Base-by-base conservation (phyloP, 2,329 filamentous ascomycete species). In the Calonectria honghensis region DNA sequence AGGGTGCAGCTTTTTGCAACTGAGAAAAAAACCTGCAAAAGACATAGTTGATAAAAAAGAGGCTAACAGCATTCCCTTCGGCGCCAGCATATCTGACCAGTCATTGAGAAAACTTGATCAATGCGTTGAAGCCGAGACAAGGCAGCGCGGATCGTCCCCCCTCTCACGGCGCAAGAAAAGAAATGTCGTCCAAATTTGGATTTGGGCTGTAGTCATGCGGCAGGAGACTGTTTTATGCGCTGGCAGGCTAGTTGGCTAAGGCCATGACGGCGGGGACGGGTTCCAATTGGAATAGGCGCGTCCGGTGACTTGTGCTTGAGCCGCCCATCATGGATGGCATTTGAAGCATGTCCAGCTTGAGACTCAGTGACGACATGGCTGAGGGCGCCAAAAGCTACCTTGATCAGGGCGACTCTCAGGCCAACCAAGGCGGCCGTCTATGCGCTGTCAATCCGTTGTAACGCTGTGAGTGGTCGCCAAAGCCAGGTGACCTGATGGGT, bases 181-280 rank as follows among this genome's bases (percentile, higher is more conserved):
- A 76, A 76, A 73, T 61, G 72, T 24, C 63, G 48, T 64, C 65
- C 72, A 78, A 70, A 74, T 64, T 73, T 76, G 74, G 74, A 76
- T 50, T 68, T 67, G 32, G 63, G 54, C 37, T 35, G 75, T 48
- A 77, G 79, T 80, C 79, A 80, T 79, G 77, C 74, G 79, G 76
- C 57, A 76, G 76, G 65, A 73, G 51, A 75, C 41, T 73, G 78
- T 79, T 79, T 80, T 78, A 79, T 80, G 79, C 79, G 79, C 72
- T 80, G 79, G 76, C 79, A 80, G 75, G 76, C 73, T 72, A 74
- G 45, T 61, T 67, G 67, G 67, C 63, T 41, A 67, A 70, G 57
- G 75, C 61, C 61, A 51, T 67, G 72, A 71, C 75, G 70, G 70
- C 68, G 72, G 71, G 72, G 72, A 72, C 69, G 71, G 74, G 72